phyloP scores from a whole-genome alignment of 225 moss, liverwort and hornwort genomes.

The Marchantia polymorpha region DNA sequence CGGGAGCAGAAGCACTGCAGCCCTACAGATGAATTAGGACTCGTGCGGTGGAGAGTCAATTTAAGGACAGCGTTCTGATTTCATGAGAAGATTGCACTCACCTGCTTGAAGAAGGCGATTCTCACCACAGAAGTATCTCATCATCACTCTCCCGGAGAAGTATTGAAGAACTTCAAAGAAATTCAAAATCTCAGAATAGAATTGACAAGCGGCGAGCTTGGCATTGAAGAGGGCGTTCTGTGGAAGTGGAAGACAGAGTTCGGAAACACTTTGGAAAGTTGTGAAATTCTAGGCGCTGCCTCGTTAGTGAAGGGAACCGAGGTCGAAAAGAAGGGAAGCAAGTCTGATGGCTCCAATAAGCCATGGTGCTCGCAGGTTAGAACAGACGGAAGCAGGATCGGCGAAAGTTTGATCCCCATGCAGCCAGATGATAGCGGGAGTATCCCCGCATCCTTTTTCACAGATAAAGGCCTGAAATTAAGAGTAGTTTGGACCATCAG shows the following conservation, averaged over 20 bases:
- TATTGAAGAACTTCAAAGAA: conserved; percentile 82
- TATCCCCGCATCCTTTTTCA: conserved; percentile 74
- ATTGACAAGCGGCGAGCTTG: conserved; percentile 74
- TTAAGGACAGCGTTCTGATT: too few relatives aligned
- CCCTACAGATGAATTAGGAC: too few relatives aligned
- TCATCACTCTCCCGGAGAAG: conserved; percentile 82
- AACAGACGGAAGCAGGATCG: conserved; percentile 39
- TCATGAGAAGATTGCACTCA: too few relatives aligned
- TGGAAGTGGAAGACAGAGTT: conserved; percentile 88
- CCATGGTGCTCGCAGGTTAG: conserved; percentile 52
- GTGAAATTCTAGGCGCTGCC: conserved; percentile 78
- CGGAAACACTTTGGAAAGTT: conserved; percentile 78
- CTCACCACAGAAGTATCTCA: conserved; percentile 70
- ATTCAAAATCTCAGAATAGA: conserved; percentile 81
- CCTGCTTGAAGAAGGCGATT: conserved; percentile 69
- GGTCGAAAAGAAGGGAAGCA: conserved; percentile 49
- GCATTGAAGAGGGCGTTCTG: conserved; percentile 74
- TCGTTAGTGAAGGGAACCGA: conserved; percentile 60
- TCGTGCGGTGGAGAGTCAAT: too few relatives aligned
- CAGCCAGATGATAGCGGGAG: conserved; percentile 72
- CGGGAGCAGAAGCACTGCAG: too few relatives aligned
- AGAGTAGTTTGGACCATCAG: conserved; percentile 90
- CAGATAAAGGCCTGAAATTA: conserved; percentile 75
- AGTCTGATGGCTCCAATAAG: conserved; percentile 37
- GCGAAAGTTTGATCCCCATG: conserved; percentile 31